These are phyloP conservation scores for Sugiyamaella valdiviana DNA, from an alignment of 805 yeast genomes.

Conservation along the genomic window DNA sequence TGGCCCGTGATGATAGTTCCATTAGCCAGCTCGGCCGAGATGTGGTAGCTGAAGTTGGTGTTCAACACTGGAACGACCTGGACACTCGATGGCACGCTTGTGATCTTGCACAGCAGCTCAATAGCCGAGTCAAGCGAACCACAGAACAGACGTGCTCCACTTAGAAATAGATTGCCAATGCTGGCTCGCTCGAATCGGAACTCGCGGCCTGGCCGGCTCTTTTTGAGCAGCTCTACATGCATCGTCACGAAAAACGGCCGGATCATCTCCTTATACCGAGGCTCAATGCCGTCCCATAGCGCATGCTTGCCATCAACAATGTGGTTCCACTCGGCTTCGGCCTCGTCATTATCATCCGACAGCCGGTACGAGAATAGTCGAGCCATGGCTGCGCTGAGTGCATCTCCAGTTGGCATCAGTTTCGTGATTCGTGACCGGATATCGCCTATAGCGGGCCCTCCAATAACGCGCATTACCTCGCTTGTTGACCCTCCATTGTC, in stretches of 20 bases:
- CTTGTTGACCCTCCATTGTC: slow-evolving; percentile 96
- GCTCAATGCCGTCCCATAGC: slow-evolving; percentile 56
- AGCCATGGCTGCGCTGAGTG: slow-evolving; percentile 27
- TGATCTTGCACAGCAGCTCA: slow-evolving; percentile 62
- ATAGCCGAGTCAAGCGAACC: slow-evolving; percentile 83
- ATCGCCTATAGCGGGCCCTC: slow-evolving; percentile 96
- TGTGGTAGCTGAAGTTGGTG: slow-evolving; percentile 80
- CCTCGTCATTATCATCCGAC: slow-evolving; percentile 41
- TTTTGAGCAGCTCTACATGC: slow-evolving; percentile 67
- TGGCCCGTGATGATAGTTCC: slow-evolving; percentile 82
- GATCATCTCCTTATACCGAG: slow-evolving; percentile 59
- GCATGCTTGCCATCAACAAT: slow-evolving; percentile 75
- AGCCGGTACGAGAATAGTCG: slow-evolving; percentile 45
- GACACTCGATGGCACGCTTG: slow-evolving; percentile 46
- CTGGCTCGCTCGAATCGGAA: slow-evolving; percentile 75
- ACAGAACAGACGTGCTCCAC: slow-evolving; percentile 74
- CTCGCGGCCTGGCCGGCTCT: slow-evolving; percentile 52
- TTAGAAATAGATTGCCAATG: slow-evolving; percentile 75
- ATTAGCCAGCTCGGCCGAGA: slow-evolving; percentile 64
- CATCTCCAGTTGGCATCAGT: slow-evolving; percentile 48
- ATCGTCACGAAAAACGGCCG: slow-evolving; percentile 73
- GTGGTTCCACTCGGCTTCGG: slow-evolving; percentile 66
- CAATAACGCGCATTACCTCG: slow-evolving; percentile 75
- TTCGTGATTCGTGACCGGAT: slow-evolving; percentile 74
- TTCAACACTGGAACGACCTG: slow-evolving; percentile 75